Percentiles rank a stretch among this genome's conserved stretches.
Conservation (phyloP, 2,329 filamentous ascomycete species). For the Dactylonectria macrodidyma region DNA sequence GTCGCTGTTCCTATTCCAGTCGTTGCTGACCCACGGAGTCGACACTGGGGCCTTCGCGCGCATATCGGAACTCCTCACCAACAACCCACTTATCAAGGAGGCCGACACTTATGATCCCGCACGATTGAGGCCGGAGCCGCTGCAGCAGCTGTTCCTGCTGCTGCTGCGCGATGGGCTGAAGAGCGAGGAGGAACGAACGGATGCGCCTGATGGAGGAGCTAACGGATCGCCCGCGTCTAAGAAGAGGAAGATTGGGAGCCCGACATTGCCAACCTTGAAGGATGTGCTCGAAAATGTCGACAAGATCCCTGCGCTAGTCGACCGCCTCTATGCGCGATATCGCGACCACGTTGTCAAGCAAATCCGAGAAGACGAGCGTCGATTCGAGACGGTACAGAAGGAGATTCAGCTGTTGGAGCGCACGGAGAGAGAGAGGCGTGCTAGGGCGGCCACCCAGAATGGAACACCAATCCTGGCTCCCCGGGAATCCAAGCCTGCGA, state of each 20-base stretch:
- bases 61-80: slow-evolving; percentile 82
- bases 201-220: slow-evolving; percentile 57
- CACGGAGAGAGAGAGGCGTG: slow-evolving; percentile 55
- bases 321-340: slow-evolving; percentile 83
- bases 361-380: slow-evolving; percentile 82
- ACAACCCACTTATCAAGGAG: slow-evolving; percentile 80
- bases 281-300: slow-evolving; percentile 77
- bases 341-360: slow-evolving; percentile 77
- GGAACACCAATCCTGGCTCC: slow-evolving; percentile 51
- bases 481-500: slow-evolving; percentile 50
- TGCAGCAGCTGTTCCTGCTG: slow-evolving; percentile 84
- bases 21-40: slow-evolving; percentile 78
- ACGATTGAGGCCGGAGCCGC: slow-evolving; percentile 82
- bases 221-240: slow-evolving; percentile 70
- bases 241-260: slow-evolving; percentile 82
- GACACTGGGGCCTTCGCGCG: slow-evolving; percentile 76
- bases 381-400: slow-evolving; percentile 73
- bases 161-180: slow-evolving; percentile 82
- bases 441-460: slow-evolving; percentile 54
- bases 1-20: slow-evolving; percentile 88
- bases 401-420: slow-evolving; percentile 80
- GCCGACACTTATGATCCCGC: slow-evolving; percentile 80
- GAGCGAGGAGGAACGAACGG: slow-evolving; percentile 60
- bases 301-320: slow-evolving; percentile 79
- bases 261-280: slow-evolving; percentile 74